A percentile compares a stretch with the other conserved stretches of the same genome.
Conservation (phyloP, 2,329 filamentous ascomycete species). For the Pleurostoma richardsiae region DNA sequence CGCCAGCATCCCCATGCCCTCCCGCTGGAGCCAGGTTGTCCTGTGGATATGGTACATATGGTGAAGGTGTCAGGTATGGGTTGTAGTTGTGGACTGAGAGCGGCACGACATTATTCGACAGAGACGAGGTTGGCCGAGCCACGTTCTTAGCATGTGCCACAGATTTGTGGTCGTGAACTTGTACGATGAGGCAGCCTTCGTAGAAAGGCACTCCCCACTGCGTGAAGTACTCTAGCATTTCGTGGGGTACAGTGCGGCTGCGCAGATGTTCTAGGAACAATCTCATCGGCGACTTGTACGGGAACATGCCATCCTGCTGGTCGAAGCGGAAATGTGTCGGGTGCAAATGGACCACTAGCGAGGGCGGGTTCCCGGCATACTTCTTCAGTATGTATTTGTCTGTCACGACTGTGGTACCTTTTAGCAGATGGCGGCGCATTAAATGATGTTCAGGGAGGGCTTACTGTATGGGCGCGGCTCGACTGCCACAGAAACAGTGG, state of each 20-base stretch:
- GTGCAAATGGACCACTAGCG: slow-evolving; percentile 81
- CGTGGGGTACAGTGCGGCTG: slow-evolving; percentile 76
- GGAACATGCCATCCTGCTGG: slow-evolving; percentile 86
- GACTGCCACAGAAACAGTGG: slow-evolving; percentile 23
- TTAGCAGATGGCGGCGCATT: neutral
- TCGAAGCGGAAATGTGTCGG: slow-evolving; percentile 87
- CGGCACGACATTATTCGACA: slow-evolving; percentile 56
- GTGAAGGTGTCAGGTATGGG: slow-evolving; percentile 82
- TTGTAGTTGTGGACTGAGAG: slow-evolving; percentile 94
- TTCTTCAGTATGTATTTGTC: slow-evolving; percentile 40
- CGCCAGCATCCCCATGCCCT: slow-evolving; percentile 14
- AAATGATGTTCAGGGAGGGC: slow-evolving; percentile 6
- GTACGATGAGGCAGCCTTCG: slow-evolving; percentile 90
- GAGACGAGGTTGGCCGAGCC: slow-evolving; percentile 43
- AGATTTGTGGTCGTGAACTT: slow-evolving; percentile 84
- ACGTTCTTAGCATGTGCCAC: slow-evolving; percentile 55
- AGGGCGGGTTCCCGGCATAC: slow-evolving; percentile 61
- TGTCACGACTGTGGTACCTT: slow-evolving; percentile 55
- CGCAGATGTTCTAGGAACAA: slow-evolving; percentile 73
- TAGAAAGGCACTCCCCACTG: slow-evolving; percentile 75
- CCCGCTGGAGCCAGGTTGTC: slow-evolving; percentile 28
- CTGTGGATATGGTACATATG: slow-evolving; percentile 71
- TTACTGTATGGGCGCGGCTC: slow-evolving; percentile 51
- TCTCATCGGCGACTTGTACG: slow-evolving; percentile 89
- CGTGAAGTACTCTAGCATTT: slow-evolving; percentile 75